Evolutionary conservation across 345 rosid species (phyloP).

Genomic region (Kandelia obovata): DNA sequence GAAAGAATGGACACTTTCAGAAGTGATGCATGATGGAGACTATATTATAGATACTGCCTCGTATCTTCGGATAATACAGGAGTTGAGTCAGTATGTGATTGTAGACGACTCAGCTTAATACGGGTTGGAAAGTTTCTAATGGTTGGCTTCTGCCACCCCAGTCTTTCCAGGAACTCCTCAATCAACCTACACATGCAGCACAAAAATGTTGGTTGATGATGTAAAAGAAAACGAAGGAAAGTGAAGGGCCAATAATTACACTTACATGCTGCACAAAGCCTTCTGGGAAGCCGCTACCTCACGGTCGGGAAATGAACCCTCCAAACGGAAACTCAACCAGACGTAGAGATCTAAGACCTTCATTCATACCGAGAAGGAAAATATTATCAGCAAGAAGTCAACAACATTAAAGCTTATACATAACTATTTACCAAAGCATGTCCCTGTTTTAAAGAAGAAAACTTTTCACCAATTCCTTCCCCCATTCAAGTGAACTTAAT

Average conservation of each 20-base stretch:
- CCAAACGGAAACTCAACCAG: constrained; percentile 85
- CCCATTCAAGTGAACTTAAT: not conserved
- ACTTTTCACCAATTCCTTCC: not conserved
- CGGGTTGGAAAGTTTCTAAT: constrained; percentile 16
- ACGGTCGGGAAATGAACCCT: constrained; percentile 77
- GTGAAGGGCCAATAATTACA: not conserved
- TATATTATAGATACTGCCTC: constrained; percentile 4
- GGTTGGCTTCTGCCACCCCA: constrained; percentile 45
- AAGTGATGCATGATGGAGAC: not conserved
- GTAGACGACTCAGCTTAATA: constrained; percentile 8
- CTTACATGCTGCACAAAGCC: constrained; percentile 73
- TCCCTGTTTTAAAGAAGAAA: not conserved
- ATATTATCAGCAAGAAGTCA: constrained; percentile 7
- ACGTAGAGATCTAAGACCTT: constrained; percentile 90
- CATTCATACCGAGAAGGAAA: constrained; percentile 10
- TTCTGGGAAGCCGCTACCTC: constrained; percentile 81
- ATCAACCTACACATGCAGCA: constrained; percentile 52
- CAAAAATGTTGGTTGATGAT: constrained; percentile 1
- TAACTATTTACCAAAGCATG: not conserved
- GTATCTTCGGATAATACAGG: constrained; percentile 19
- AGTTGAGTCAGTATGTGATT: not conserved
- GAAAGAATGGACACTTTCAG: not conserved
- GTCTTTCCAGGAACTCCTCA: constrained; percentile 74
- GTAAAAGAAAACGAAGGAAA: not conserved
- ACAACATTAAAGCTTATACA: not conserved